Conservation (phyloP, 1,139 yeast genomes). For the Entelexis paramagnoliae region DNA sequence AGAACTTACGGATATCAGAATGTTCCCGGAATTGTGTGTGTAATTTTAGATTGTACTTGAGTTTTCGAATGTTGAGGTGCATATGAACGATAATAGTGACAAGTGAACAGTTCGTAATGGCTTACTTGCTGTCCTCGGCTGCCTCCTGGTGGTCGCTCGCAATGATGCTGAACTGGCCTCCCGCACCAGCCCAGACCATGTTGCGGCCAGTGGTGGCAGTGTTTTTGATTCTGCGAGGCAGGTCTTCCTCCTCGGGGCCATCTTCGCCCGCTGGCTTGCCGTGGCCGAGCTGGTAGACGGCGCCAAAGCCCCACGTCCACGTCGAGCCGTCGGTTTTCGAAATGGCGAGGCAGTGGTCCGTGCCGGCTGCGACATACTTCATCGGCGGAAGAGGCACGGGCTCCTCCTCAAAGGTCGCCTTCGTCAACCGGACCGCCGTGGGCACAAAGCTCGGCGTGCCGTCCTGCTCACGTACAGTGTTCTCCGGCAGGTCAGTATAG, state of each 20-base stretch:
- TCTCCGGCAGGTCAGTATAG: constrained; percentile 48
- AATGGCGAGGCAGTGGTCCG: constrained; percentile 85
- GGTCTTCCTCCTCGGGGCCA: constrained; percentile 34
- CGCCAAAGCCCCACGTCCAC: constrained; percentile 97
- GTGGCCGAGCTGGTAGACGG: constrained; percentile 88
- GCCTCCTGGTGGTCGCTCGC: constrained; percentile 43
- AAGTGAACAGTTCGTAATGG: too few relatives aligned
- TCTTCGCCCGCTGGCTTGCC: constrained; percentile 82
- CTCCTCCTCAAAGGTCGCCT: constrained; percentile 30
- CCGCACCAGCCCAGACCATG: constrained; percentile 67
- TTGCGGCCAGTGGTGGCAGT: constrained; percentile 80
- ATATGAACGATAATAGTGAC: too few relatives aligned
- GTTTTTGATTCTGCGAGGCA: constrained; percentile 80
- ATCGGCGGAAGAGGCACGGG: constrained; percentile 44
- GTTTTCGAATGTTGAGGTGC: too few relatives aligned
- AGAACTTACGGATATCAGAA: too few relatives aligned
- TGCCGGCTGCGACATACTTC: constrained; percentile 66
- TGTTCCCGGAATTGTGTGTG: too few relatives aligned
- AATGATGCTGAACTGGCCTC: constrained; percentile 88
- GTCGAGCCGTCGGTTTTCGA: constrained; percentile 66
- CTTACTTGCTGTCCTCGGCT: background rate
- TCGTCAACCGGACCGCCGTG: constrained; percentile 42
- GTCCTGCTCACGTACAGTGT: constrained; percentile 66
- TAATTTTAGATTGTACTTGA: too few relatives aligned
- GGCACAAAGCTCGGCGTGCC: constrained; percentile 85